These are phyloP conservation scores for Cyclanthera cordifolia DNA, from an alignment of 306 rosid species.

Conservation along the genomic window DNA sequence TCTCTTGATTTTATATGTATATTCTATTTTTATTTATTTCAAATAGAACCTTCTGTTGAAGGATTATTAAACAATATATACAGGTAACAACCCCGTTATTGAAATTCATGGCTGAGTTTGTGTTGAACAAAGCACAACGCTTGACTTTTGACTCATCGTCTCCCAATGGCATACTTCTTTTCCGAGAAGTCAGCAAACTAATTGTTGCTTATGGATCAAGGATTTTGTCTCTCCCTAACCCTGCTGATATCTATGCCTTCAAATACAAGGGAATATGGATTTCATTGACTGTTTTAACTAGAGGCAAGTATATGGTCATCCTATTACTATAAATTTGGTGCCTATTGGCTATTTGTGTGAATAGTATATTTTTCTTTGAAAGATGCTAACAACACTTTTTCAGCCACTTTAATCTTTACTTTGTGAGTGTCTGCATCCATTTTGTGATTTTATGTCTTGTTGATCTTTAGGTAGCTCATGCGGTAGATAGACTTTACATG, in stretches of 20 bases:
- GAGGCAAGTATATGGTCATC: conserved; percentile 47
- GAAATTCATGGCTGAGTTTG: conserved; percentile 97
- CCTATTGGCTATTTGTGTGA: background rate
- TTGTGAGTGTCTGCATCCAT: background rate
- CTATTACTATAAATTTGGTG: conserved; percentile 4
- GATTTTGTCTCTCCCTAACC: conserved; percentile 73
- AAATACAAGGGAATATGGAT: conserved; percentile 98
- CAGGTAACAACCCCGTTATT: conserved; percentile 95
- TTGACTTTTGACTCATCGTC: conserved; percentile 97
- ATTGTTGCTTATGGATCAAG: conserved; percentile 94
- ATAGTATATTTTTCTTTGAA: background rate
- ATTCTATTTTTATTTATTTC: background rate
- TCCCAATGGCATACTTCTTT: conserved; percentile 98
- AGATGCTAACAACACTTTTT: background rate
- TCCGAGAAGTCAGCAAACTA: conserved; percentile 95
- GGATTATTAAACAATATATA: conserved; percentile 10
- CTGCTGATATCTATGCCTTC: conserved; percentile 74
- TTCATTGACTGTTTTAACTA: conserved; percentile 60
- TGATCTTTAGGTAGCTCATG: conserved; percentile 1
- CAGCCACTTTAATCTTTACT: background rate
- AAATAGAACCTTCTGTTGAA: background rate
- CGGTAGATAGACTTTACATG: background rate
- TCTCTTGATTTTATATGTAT: background rate
- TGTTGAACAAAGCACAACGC: conserved; percentile 89
- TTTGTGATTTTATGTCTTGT: background rate